Evolutionary conservation across 257 asterid species (phyloP), one percentile per base, ranked within the genome.

Genomic region (Jacaranda copaia): DNA sequence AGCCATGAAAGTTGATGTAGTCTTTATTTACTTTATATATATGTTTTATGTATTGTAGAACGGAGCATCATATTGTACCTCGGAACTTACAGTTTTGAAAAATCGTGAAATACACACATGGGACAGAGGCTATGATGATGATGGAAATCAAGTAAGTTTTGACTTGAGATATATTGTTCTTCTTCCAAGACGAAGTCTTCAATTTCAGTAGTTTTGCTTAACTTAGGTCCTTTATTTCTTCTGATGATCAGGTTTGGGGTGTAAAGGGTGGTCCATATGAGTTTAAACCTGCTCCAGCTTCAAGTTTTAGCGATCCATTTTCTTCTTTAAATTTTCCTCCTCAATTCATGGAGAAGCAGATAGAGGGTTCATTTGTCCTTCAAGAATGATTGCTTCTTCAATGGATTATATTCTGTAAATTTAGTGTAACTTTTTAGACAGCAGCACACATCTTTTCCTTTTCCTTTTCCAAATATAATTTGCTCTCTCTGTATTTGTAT

Each of bases 51-150:
- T 11, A 68, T 80, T 77, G 83, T 86, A 88, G 93, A 86, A 77
- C 20, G 93, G 93, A 68, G 90, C 93, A 71, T 81, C 93, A 43
- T 77, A 77, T 78, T 84, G 89, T 70, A 86, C 88, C 65, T 88
- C 93, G 40, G 90, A 88, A 60, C 88, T 96, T 10, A 84, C 98
- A 4, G 96, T 94, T 32, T 64, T 91, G 74, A 94, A 91, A 88
- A 92, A 92, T 77, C 87, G 85, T 40, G 97, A 94, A 88, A 87
- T 94, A 74, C 99, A 92, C 80, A 83, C 96, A 39, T 88, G 96
- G 96, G 97, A 96, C 83, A 86, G 93, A 86, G 97, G 99, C 69
- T 93, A 73, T 11, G 98, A 96, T 80, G 94, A 88, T 6, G 88
- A 88, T 14, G 90, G 98, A 80, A 96, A 90, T 72, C 98, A 93